phyloP scores from a whole-genome alignment of 2,329 filamentous ascomycete genomes.

The Grosmannia serpens region DNA sequence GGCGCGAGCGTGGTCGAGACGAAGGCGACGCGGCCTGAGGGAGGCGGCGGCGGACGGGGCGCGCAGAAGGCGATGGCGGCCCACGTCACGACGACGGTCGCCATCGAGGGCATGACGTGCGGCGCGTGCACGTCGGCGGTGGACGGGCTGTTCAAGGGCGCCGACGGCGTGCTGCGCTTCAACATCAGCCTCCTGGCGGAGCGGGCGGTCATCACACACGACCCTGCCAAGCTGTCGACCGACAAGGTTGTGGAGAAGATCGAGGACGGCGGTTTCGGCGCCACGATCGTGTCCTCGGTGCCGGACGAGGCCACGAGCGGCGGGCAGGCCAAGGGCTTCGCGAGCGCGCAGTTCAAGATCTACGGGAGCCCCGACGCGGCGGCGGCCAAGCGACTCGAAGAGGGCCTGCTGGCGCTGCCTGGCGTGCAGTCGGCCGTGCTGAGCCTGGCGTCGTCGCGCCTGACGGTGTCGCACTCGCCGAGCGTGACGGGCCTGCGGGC shows the following conservation, averaged over 20 bases:
- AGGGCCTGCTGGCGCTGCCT: conserved; percentile 47
- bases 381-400: conserved; percentile 62
- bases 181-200: conserved; percentile 93
- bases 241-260: conserved; percentile 73
- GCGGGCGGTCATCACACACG: conserved; percentile 77
- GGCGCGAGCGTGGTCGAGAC: conserved; percentile 70
- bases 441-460: conserved; percentile 60
- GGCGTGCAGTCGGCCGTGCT: conserved; percentile 68
- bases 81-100: conserved; percentile 65
- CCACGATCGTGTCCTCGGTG: conserved; percentile 66
- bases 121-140: conserved; percentile 91
- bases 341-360: conserved; percentile 67
- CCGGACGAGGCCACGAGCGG: conserved; percentile 41
- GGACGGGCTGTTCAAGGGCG: conserved; percentile 65
- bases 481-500: conserved; percentile 64
- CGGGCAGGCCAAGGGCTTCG: conserved; percentile 32
- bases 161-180: conserved; percentile 74
- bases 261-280: conserved; percentile 83
- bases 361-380: conserved; percentile 67
- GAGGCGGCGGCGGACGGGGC: conserved; percentile 29
- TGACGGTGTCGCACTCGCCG: conserved; percentile 63
- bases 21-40: conserved; percentile 25
- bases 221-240: conserved; percentile 56
- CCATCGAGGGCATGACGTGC: conserved; percentile 95
- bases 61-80: conserved; percentile 29